Evolutionary conservation across 106 monocot species (phyloP).

Genomic region (Hemerocallis citrina): DNA sequence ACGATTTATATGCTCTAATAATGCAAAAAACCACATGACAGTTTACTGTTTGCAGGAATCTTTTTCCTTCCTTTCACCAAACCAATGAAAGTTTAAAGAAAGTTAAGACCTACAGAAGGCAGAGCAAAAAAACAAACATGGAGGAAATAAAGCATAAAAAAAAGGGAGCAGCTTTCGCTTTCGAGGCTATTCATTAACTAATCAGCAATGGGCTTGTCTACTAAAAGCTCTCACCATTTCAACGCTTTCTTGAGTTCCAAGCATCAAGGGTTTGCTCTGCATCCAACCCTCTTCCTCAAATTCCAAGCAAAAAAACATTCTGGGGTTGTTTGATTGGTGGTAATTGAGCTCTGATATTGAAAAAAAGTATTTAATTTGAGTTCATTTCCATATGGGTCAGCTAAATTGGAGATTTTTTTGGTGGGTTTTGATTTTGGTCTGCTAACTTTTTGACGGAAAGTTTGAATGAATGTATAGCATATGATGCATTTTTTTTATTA

Average conservation of each 20-base stretch:
- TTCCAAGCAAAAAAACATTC: neutral
- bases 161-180: no score
- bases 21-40: no score
- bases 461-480: neutral
- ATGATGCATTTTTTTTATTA: neutral
- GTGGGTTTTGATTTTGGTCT: neutral
- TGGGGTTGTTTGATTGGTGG: no score
- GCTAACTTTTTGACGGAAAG: no score
- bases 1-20: no score
- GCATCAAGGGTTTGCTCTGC: neutral
- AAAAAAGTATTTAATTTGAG: neutral
- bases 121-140: no score
- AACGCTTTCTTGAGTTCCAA: neutral
- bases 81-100: no score
- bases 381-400: neutral
- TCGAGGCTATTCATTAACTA: neutral
- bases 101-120: no score
- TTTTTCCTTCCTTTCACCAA: no score
- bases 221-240: conserved; percentile 4
- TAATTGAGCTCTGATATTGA: neutral
- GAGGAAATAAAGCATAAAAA: no score
- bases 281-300: neutral
- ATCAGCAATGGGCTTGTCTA: conserved; percentile 7
- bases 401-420: conserved; percentile 3
- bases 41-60: no score